A percentile compares a stretch with the other conserved stretches of the same genome.
These are phyloP conservation scores for Nematocida sp. DNA, from an alignment of 371 early-diverging fungal genomes.

Conservation along the genomic window DNA sequence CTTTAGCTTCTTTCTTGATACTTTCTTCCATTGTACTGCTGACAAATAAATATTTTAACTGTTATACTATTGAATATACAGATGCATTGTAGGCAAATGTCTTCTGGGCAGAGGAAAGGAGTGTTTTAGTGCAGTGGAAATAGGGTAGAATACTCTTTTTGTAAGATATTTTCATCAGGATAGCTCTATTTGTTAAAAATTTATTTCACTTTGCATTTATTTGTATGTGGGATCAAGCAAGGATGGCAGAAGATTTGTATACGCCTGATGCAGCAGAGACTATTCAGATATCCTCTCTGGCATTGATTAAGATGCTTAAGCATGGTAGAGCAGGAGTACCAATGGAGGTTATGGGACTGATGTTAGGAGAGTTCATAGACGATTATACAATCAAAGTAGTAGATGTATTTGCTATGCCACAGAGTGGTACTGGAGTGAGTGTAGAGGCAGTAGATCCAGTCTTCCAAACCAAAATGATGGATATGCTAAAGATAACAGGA, in stretches of 20 bases:
- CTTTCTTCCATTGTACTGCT: no score
- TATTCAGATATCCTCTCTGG: conserved; percentile 95
- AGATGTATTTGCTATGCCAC: conserved; percentile 99
- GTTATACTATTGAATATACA: no score
- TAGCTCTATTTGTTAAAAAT: conserved; percentile 30
- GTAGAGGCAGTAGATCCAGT: conserved; percentile 99
- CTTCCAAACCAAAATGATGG: conserved; percentile 99
- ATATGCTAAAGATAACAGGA: conserved; percentile 96
- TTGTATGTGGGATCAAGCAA: conserved; percentile 51
- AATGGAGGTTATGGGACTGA: conserved; percentile 99
- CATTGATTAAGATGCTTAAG: conserved; percentile 81
- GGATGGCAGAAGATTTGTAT: conserved; percentile 31
- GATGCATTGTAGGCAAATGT: no score
- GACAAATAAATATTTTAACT: no score
- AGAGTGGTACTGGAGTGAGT: conserved; percentile 95
- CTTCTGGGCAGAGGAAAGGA: no score
- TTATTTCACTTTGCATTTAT: conserved; percentile 34
- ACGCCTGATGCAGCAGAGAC: conserved; percentile 90
- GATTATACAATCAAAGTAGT: conserved; percentile 98
- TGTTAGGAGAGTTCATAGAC: conserved; percentile 99
- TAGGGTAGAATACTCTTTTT: no score
- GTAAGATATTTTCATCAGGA: background rate
- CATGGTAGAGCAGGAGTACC: conserved; percentile 96
- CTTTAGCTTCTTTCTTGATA: no score
- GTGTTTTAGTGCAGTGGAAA: no score